Conservation (phyloP, 495 filamentous ascomycete genomes). For the Bombardia bombarda region DNA sequence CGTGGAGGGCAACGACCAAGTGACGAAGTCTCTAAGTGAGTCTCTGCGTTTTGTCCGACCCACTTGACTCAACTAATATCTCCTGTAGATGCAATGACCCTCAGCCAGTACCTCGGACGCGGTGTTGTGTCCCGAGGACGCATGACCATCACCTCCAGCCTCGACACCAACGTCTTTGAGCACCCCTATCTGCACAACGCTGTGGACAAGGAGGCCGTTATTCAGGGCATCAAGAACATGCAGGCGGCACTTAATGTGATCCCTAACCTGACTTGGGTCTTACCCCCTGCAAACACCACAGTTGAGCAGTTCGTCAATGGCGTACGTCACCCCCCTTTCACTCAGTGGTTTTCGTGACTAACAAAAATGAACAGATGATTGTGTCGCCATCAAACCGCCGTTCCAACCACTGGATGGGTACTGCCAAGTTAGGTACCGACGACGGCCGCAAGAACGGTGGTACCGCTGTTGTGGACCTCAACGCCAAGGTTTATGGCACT, state of each 20-base stretch:
- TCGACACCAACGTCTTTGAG: slow-evolving; percentile 46
- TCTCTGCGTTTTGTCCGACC: background rate
- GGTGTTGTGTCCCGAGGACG: slow-evolving; percentile 53
- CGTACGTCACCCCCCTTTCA: slow-evolving; percentile 4
- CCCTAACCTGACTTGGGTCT: slow-evolving; percentile 44
- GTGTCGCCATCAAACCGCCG: slow-evolving; percentile 51
- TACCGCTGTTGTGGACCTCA: slow-evolving; percentile 57
- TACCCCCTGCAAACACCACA: slow-evolving; percentile 45
- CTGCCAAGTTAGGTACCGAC: slow-evolving; percentile 57
- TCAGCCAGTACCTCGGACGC: slow-evolving; percentile 58
- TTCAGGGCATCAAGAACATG: slow-evolving; percentile 52
- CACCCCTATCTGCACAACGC: slow-evolving; percentile 45
- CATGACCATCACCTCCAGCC: slow-evolving; percentile 46
- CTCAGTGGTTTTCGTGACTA: background rate
- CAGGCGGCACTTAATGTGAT: slow-evolving; percentile 46
- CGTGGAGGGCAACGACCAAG: slow-evolving; percentile 43
- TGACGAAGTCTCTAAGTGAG: slow-evolving; percentile 28
- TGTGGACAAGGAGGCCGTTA: slow-evolving; percentile 43
- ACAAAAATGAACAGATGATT: slow-evolving; percentile 21
- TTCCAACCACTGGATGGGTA: slow-evolving; percentile 62
- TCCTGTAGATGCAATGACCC: slow-evolving; percentile 43
- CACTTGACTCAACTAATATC: slow-evolving; percentile 9
- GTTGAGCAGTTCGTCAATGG: slow-evolving; percentile 46
- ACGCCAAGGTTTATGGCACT: slow-evolving; percentile 66
- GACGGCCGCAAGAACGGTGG: slow-evolving; percentile 52